phyloP scores from a whole-genome alignment of 2,329 filamentous ascomycete species.

The Scleromitrula shiraiana region DNA sequence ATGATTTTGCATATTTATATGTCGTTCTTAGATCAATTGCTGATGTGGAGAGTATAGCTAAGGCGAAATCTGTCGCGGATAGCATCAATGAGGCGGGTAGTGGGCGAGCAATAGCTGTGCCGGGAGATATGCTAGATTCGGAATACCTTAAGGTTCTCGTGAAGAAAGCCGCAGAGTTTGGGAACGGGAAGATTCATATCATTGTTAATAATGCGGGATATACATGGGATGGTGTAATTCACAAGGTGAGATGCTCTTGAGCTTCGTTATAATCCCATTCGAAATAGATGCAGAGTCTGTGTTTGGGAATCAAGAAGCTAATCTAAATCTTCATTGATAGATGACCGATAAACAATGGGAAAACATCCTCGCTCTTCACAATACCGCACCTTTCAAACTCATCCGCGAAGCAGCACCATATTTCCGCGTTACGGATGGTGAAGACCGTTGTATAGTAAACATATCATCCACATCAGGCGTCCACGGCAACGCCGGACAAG shows the following conservation, averaged over 20 bases:
- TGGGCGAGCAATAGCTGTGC: slow-evolving; percentile 64
- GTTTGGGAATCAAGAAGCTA: background rate
- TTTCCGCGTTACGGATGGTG: slow-evolving; percentile 80
- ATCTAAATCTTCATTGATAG: slow-evolving; percentile 27
- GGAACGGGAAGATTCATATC: slow-evolving; percentile 80
- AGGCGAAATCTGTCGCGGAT: slow-evolving; percentile 59
- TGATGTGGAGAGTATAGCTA: slow-evolving; percentile 41
- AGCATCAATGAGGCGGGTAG: slow-evolving; percentile 52
- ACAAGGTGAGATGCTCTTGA: slow-evolving; percentile 54
- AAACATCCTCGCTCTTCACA: slow-evolving; percentile 76
- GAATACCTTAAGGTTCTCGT: slow-evolving; percentile 67
- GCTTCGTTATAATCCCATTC: too few species aligned
- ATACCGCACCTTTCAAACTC: slow-evolving; percentile 78
- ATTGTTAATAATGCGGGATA: slow-evolving; percentile 89
- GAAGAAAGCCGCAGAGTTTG: slow-evolving; percentile 68
- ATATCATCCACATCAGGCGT: slow-evolving; percentile 75
- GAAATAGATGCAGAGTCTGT: too few species aligned
- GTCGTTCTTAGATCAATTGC: slow-evolving; percentile 10
- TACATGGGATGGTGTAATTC: slow-evolving; percentile 88
- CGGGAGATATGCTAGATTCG: slow-evolving; percentile 68
- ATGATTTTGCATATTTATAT: slow-evolving; percentile 21
- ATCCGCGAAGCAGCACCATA: slow-evolving; percentile 73
- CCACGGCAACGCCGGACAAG: slow-evolving; percentile 84
- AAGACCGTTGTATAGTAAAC: slow-evolving; percentile 72
- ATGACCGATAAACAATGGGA: slow-evolving; percentile 90